Evolutionary conservation across 176 grass and related monocot genomes (phyloP), one percentile per base, ranked within the genome.

Genomic region (Alopecurus myosuroides): DNA sequence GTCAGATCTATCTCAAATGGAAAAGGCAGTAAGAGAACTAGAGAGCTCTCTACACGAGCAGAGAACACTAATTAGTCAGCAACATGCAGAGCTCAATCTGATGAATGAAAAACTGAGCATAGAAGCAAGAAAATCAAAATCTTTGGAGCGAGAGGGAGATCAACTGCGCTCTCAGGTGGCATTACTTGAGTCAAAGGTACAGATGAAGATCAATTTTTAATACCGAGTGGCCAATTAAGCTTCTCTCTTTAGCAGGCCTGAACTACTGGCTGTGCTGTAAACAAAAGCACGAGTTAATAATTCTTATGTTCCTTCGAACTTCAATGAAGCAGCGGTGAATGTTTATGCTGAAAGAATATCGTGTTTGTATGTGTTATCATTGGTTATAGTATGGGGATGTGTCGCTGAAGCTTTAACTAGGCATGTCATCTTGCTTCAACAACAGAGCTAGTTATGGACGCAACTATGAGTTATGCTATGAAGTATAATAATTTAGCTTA

Each of bases 151-250:
- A 74, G 93, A 98, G 70, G 94, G 86, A 86, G 97, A 98, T 73
- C 91, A 94, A 51, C 76, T 98, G 73, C 93, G 89, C 62, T 88
- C 91, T 66, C 93, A 95, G 82, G 85, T 98, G 41, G 89, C 93
- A 34, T 86, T 98, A 80, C 84, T 98, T 26, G 97, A 98, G 88
- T 95, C 93, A 31, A 98, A 98, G 97, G 97, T 98, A 81, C 22
- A 52, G 35, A 71, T 50, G 9, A 34, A 84, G 17, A 64, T 64
- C 51, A 86, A 29, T 35, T 13, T 40, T 80, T 60, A 73, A 48
- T 73, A 73, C 40, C 14, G 15, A 49, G 42, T 74, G 42, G 42
- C 26, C 20, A 66, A 56, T 89, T 53, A 31, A 51, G 61, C 34
- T 83, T 62, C 58, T 89, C 57, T 65, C 17, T 28, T 33, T 55